Percentiles rank a stretch among this genome's conserved stretches.
phyloP scores from a whole-genome alignment of 495 filamentous ascomycete species.

The Penicillium coffeae region DNA sequence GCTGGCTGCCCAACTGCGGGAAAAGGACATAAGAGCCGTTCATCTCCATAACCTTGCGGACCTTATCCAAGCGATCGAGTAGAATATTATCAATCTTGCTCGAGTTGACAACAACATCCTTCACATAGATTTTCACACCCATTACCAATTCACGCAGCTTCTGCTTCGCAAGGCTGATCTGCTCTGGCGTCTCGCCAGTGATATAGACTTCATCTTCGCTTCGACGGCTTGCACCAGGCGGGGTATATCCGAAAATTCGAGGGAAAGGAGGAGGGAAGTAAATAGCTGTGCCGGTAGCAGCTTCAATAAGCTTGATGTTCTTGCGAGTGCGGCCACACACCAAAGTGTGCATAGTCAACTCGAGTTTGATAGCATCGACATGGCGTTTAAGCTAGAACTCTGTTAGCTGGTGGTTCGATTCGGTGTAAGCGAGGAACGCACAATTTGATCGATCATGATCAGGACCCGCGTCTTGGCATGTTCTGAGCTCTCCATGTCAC shows the following conservation, averaged over 20 bases:
- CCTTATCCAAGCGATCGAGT: conserved; percentile 87
- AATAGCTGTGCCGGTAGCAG: conserved; percentile 87
- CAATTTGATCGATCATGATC: conserved; percentile 96
- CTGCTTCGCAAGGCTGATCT: conserved; percentile 81
- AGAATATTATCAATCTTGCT: conserved; percentile 93
- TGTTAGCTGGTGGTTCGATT: conserved; percentile 25
- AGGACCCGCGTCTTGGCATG: conserved; percentile 94
- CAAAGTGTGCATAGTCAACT: conserved; percentile 81
- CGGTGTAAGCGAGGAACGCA: conserved; percentile 44
- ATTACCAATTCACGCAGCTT: conserved; percentile 78
- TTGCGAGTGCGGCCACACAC: conserved; percentile 88
- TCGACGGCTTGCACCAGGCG: conserved; percentile 70
- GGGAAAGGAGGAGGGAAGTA: conserved; percentile 96
- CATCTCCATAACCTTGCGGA: conserved; percentile 93
- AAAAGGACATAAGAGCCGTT: conserved; percentile 94
- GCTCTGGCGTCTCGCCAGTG: conserved; percentile 76
- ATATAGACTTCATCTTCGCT: conserved; percentile 90
- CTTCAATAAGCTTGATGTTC: conserved; percentile 96
- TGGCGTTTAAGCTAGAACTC: conserved; percentile 70
- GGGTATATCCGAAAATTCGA: conserved; percentile 80
- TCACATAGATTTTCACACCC: conserved; percentile 80
- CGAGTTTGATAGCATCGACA: conserved; percentile 77
- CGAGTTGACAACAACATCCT: conserved; percentile 78
- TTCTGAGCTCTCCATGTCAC: conserved; percentile 90
- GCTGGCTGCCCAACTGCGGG: conserved; percentile 76